These are phyloP conservation scores for Paramecium octaurelia DNA, from an alignment of 73 alveolate genomes.

Conservation along the genomic window DNA sequence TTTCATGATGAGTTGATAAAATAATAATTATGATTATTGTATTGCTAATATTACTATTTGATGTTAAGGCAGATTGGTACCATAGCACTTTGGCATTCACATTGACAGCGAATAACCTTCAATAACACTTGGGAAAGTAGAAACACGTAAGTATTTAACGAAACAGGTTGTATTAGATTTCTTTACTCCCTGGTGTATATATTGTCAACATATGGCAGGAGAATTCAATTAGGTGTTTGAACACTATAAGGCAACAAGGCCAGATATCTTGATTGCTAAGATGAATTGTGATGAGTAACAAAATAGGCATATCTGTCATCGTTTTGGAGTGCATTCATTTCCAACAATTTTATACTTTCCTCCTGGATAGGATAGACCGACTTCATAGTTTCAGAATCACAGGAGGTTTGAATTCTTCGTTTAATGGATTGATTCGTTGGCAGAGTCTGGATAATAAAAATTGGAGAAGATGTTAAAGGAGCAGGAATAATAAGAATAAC, in stretches of 20 bases:
- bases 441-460: not conserved
- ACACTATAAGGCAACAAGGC: not conserved
- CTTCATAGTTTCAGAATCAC: not conserved
- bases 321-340: not conserved
- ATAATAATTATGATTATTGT: not conserved
- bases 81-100: not conserved
- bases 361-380: not conserved
- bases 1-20: slow-evolving; percentile 90
- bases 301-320: not conserved
- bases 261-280: slow-evolving; percentile 33
- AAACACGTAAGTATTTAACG: not conserved
- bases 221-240: slow-evolving; percentile 16
- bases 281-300: slow-evolving; percentile 28
- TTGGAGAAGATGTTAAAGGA: not conserved
- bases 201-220: slow-evolving; percentile 39
- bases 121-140: not conserved
- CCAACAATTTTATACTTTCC: slow-evolving; percentile 10
- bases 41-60: not conserved
- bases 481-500: not conserved
- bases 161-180: slow-evolving; percentile 34
- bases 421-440: not conserved
- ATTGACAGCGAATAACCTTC: not conserved
- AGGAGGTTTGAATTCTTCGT: not conserved
- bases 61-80: slow-evolving; percentile 24
- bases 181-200: slow-evolving; percentile 24